phyloP scores from a whole-genome alignment of 257 asterid species.

The Capsicum rhomboideum region DNA sequence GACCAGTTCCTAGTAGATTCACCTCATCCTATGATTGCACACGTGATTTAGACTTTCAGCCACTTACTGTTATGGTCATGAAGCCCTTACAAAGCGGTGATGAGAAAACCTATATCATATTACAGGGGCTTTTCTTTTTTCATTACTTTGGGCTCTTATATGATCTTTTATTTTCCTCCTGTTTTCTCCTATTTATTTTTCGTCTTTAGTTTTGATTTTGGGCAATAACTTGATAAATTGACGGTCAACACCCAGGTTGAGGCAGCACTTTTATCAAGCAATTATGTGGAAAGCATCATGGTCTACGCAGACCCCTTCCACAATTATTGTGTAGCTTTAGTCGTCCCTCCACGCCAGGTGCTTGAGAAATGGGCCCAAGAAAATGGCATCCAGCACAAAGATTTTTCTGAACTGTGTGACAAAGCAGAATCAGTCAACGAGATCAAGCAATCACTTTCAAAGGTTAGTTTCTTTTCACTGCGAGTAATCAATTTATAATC shows the following conservation, averaged over 20 bases:
- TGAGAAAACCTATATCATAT: background rate
- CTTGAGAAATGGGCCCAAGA: constrained; percentile 81
- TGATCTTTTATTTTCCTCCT: background rate
- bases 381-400: constrained; percentile 46
- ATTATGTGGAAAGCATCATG: constrained; percentile 62
- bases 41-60: background rate
- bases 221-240: background rate
- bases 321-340: constrained; percentile 70
- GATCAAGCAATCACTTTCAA: constrained; percentile 62
- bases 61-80: background rate
- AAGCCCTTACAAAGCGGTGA: background rate
- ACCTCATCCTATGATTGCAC: background rate
- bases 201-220: background rate
- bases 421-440: constrained; percentile 53
- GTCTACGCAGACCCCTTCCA: constrained; percentile 74
- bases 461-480: constrained; percentile 36
- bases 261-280: constrained; percentile 67
- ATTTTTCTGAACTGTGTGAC: constrained; percentile 60
- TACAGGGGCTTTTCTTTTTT: background rate
- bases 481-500: background rate
- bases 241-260: constrained; percentile 42
- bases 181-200: background rate
- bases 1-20: background rate
- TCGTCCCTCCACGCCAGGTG: constrained; percentile 59
- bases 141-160: background rate